A percentile compares a stretch with the other conserved stretches of the same genome.
Conservation (phyloP, 163 green algal species). For the Scenedesmus sp. region DNA sequence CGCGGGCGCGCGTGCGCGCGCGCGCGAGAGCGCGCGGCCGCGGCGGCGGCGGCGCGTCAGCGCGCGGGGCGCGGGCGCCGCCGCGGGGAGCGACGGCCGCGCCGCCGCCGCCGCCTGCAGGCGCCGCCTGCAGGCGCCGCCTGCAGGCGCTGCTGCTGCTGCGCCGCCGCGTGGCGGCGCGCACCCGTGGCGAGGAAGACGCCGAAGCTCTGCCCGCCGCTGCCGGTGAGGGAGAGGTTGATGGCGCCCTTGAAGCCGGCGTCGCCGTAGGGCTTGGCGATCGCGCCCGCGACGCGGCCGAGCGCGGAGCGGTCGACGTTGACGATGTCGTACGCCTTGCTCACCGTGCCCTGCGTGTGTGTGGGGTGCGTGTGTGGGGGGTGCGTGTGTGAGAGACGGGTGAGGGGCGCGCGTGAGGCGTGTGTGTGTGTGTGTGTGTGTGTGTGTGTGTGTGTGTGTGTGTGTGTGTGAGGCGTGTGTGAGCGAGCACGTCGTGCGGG, state of each 20-base stretch:
- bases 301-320: conserved; percentile 89
- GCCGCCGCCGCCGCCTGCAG: too few relatives aligned
- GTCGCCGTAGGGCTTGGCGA: conserved; percentile 93
- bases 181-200: conserved; percentile 82
- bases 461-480: not conserved
- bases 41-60: too few relatives aligned
- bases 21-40: too few relatives aligned
- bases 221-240: conserved; percentile 79
- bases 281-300: conserved; percentile 81
- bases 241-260: conserved; percentile 78
- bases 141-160: too few relatives aligned
- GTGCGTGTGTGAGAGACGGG: not conserved
- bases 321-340: conserved; percentile 80
- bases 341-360: conserved; percentile 51
- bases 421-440: too few relatives aligned
- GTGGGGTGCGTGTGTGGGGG: not conserved
- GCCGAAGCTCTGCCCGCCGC: conserved; percentile 96
- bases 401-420: too few relatives aligned
- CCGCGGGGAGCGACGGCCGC: too few relatives aligned
- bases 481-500: not conserved
- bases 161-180: conserved; percentile 15
- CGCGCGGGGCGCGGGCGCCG: too few relatives aligned
- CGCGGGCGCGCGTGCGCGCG: too few relatives aligned
- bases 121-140: not conserved
- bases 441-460: not conserved